A percentile compares a stretch with the other conserved stretches of the same genome.
These are phyloP conservation scores for Litsea cubeba DNA, from an alignment of 164 flowering plant genomes.

Conservation along the genomic window DNA sequence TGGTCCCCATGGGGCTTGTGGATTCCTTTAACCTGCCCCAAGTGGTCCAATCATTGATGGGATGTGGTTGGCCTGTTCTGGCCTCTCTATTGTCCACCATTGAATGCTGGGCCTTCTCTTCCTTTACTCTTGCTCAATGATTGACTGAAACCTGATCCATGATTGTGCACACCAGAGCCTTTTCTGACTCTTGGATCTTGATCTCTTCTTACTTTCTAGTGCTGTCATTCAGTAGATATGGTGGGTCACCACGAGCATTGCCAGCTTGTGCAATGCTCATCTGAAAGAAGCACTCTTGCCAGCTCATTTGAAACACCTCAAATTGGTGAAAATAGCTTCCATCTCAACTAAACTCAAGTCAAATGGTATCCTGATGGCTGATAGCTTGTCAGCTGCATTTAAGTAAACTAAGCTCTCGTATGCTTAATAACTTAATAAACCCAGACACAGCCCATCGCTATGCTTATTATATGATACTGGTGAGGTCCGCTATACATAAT, in stretches of 20 bases:
- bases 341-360: background rate
- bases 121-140: background rate
- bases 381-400: background rate
- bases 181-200: too few relatives aligned
- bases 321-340: background rate
- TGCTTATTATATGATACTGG: too few relatives aligned
- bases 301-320: background rate
- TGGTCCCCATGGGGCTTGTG: background rate
- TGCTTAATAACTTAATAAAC: too few relatives aligned
- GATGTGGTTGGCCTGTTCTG: background rate
- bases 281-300: background rate
- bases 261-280: too few relatives aligned
- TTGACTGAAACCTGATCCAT: background rate
- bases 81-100: background rate
- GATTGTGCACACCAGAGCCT: too few relatives aligned
- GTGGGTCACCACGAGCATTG: too few relatives aligned
- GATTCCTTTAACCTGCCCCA: background rate
- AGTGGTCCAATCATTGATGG: constrained; percentile 1
- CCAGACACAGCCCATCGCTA: too few relatives aligned
- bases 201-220: too few relatives aligned
- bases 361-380: background rate
- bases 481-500: too few relatives aligned
- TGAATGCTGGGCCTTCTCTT: constrained; percentile 2
- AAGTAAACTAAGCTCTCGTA: too few relatives aligned
- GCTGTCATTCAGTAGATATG: too few relatives aligned